Percentiles rank a stretch among this genome's conserved stretches.
These are phyloP conservation scores for Knoxia roxburghii DNA, from an alignment of 257 asterid genomes.

Conservation along the genomic window DNA sequence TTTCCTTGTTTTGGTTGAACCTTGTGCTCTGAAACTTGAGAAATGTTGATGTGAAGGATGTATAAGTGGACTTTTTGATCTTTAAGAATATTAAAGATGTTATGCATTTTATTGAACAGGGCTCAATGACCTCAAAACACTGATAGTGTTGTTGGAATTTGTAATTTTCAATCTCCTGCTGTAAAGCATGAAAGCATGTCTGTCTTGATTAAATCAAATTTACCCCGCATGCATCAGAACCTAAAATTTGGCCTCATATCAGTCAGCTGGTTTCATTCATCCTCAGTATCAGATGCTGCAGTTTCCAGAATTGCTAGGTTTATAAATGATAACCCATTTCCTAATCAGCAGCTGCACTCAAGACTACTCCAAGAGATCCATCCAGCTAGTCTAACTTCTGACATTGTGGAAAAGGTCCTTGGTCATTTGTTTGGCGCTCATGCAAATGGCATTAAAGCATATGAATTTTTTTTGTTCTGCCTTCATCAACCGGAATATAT, in stretches of 20 bases:
- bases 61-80: neutral
- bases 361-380: constrained; percentile 42
- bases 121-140: neutral
- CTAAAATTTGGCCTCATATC: constrained; percentile 22
- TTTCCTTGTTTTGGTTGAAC: neutral
- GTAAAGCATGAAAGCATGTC: constrained; percentile 26
- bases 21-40: neutral
- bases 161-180: neutral
- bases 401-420: constrained; percentile 63
- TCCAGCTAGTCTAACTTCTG: constrained; percentile 34
- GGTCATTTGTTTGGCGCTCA: constrained; percentile 81
- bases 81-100: neutral
- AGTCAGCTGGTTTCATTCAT: constrained; percentile 27
- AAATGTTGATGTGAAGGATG: neutral
- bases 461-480: constrained; percentile 60
- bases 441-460: constrained; percentile 85
- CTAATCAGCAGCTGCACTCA: constrained; percentile 46
- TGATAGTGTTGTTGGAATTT: constrained; percentile 2
- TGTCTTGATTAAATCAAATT: constrained; percentile 17
- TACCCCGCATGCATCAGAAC: constrained; percentile 18
- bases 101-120: constrained; percentile 3
- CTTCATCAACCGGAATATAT: constrained; percentile 35
- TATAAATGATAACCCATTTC: constrained; percentile 66
- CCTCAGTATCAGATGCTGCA: constrained; percentile 20
- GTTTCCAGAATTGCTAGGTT: constrained; percentile 44